Evolutionary conservation across 2,329 filamentous ascomycete species (phyloP).

Genomic region (Amauroascus verrucosus): DNA sequence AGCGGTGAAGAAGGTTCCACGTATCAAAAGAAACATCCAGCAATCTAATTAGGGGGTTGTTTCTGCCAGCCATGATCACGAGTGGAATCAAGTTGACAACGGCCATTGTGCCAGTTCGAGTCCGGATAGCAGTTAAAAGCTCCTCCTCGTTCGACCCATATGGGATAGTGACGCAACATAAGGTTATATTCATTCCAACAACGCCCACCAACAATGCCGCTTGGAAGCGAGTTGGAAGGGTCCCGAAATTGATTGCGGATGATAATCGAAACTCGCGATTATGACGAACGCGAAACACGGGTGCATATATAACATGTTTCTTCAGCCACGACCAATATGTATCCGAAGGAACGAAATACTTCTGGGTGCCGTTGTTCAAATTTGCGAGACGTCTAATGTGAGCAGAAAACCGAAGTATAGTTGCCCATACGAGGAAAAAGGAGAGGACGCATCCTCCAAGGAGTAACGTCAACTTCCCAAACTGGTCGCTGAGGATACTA

Average conservation of each 20-base stretch:
- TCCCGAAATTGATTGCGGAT: constrained; percentile 37
- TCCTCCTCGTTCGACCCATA: constrained; percentile 29
- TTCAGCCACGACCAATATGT: constrained; percentile 56
- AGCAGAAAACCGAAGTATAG: constrained; percentile 49
- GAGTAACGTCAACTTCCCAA: constrained; percentile 52
- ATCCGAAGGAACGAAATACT: constrained; percentile 59
- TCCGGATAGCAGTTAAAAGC: constrained; percentile 33
- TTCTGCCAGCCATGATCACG: constrained; percentile 29
- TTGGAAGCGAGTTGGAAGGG: constrained; percentile 39
- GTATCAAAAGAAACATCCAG: constrained; percentile 30
- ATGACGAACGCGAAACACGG: constrained; percentile 36
- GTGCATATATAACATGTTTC: constrained; percentile 49
- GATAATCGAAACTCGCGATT: constrained; percentile 39
- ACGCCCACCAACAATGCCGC: constrained; percentile 33
- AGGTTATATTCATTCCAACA: constrained; percentile 38
- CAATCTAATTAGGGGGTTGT: constrained; percentile 31
- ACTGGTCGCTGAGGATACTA: constrained; percentile 40
- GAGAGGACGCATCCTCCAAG: constrained; percentile 55
- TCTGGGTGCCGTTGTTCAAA: constrained; percentile 67
- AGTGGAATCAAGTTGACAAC: constrained; percentile 32
- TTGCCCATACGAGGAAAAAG: constrained; percentile 57
- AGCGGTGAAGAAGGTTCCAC: constrained; percentile 56
- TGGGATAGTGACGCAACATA: constrained; percentile 41
- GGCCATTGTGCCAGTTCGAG: constrained; percentile 32
- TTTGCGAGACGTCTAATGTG: constrained; percentile 65